Base-by-base conservation (phyloP, 1,284 basidiomycete species). In the Phellinidium pouzarii region DNA sequence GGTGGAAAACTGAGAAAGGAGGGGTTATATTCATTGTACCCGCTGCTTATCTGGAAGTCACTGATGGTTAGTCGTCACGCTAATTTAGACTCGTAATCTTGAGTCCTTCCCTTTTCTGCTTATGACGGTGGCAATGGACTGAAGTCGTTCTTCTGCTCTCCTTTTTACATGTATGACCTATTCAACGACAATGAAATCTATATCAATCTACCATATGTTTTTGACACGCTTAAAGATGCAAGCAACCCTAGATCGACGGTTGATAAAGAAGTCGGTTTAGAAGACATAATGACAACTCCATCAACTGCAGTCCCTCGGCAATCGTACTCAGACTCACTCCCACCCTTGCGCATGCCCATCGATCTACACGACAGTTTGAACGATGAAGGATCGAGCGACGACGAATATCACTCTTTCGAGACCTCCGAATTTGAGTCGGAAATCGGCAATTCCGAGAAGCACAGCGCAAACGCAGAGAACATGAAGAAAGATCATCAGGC, bases 1-100 rank as follows among this genome's bases (percentile, higher is more conserved):
- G 94, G 94, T 96, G 90, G 89, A 95, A 94, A 72, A 86, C 85
- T 31, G 92, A 94, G 70, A 79, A 80, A 64, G 79, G 78, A 52
- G 92, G 92, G 31, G 69, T 83, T 55, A 82, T 94, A 54, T 88
- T 88, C 70, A 83, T 94, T 62, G 91, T 94, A 3, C 94, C 94
- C 44, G 90, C 91, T 38, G 81, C 84, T 17, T 96, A 95, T 65
- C 68, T 97, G 65, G 88, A 94, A 68, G 67, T 87, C 61, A 73
- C 75, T 62, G 82, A 86, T 78, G 90, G 91, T 93, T 84, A 92
- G 90, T 93, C 68, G 63, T 66, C 65, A 58, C 60, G 59, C 65
- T 65, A 59, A 61, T 65, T 68, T 65, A 71, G 56, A 53, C 46
- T 58, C 59, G 11, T 44, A 27, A 19, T 60, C 72, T 75, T 76